Conservation (phyloP, 2,329 filamentous ascomycete genomes). For the Paraphaeosphaeria minitans region DNA sequence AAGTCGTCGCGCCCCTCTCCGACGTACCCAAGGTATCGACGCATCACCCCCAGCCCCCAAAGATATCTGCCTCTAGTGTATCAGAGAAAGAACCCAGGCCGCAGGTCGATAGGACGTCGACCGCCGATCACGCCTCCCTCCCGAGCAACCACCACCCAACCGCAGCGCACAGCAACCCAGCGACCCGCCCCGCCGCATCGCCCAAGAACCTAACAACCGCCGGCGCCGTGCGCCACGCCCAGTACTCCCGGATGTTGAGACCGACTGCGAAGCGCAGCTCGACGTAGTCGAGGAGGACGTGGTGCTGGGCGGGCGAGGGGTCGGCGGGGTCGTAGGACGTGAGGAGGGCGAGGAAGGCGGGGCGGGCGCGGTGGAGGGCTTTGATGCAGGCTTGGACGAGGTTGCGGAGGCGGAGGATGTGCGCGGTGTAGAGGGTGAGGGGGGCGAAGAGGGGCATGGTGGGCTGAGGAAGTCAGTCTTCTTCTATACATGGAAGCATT, state of each 20-base stretch:
- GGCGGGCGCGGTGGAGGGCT: neutral
- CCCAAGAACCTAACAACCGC: neutral
- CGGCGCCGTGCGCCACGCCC: neutral
- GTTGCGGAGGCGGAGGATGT: neutral
- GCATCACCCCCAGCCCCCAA: neutral
- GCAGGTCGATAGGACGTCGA: no score
- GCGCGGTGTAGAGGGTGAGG: neutral
- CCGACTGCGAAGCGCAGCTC: neutral
- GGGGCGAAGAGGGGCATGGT: neutral
- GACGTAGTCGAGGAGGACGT: neutral
- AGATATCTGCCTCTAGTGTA: no score
- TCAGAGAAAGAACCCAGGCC: no score
- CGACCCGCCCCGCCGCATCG: neutral
- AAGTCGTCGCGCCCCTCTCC: no score
- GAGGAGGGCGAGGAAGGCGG: neutral
- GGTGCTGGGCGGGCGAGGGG: neutral
- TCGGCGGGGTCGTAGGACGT: neutral
- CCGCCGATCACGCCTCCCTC: no score
- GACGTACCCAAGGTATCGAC: no score
- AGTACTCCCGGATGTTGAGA: neutral
- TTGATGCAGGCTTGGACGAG: neutral
- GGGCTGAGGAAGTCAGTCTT: neutral
- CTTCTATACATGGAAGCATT: neutral
- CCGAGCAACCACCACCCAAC: neutral
- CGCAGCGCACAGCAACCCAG: neutral